A percentile compares a stretch with the other conserved stretches of the same genome.
These are phyloP conservation scores for Camelina laxa DNA, from an alignment of 345 rosid species.

Conservation along the genomic window DNA sequence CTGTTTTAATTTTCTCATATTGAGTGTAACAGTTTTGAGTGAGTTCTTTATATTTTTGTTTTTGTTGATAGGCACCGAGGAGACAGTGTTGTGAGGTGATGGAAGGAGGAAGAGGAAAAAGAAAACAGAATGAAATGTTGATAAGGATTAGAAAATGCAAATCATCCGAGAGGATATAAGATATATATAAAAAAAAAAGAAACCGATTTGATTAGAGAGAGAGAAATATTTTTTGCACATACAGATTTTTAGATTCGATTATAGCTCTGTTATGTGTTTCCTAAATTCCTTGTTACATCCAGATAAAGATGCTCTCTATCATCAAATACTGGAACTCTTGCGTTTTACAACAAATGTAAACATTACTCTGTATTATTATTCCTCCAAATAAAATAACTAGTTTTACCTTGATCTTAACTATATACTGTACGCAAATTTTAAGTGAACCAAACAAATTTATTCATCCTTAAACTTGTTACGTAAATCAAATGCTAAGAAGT, in stretches of 20 bases:
- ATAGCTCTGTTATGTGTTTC: conserved; percentile 18
- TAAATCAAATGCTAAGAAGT: no score
- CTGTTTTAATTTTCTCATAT: neutral
- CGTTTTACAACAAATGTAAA: conserved; percentile 1
- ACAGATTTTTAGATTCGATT: conserved; percentile 31
- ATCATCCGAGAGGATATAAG: conserved; percentile 49
- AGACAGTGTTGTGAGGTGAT: conserved; percentile 70
- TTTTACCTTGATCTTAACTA: neutral
- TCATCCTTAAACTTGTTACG: neutral
- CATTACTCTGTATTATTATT: conserved; percentile 24
- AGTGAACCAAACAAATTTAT: neutral
- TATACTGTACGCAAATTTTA: neutral
- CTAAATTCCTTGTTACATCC: neutral
- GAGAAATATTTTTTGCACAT: conserved; percentile 28
- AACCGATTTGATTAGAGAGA: conserved; percentile 21
- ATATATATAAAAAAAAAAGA: no score
- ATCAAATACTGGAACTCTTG: conserved; percentile 2
- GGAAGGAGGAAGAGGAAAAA: conserved; percentile 44
- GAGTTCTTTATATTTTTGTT: neutral
- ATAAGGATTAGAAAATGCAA: conserved; percentile 76
- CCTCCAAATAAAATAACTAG: conserved; percentile 2
- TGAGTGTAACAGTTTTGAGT: neutral
- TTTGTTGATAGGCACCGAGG: conserved; percentile 50
- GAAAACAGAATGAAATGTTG: conserved; percentile 43
- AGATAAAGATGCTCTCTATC: neutral